Base-by-base conservation (phyloP, 1,284 basidiomycete genomes). In the Microbotryum saponariae region DNA sequence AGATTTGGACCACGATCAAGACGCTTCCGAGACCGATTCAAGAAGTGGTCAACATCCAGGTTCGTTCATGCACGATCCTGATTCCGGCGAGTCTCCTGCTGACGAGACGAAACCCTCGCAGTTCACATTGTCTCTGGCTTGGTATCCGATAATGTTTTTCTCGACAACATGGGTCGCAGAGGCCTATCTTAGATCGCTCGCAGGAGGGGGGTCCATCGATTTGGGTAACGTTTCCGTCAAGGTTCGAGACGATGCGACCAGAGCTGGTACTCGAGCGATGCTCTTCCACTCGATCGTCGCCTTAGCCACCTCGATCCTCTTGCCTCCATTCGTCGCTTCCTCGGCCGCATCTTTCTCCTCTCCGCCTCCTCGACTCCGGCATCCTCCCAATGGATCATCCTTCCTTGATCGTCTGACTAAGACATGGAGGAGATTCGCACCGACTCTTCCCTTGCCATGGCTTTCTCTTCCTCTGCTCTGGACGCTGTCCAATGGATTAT, bases 401-500 rank as follows among this genome's bases (percentile, higher is more conserved):
- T 33, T 21, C 51, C 51, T 18, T n/a, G 45, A 5, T 25, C 46
- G 18, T 16, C 47, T 6, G 4, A 21, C 5, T 33, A 23, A 31
- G 25, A 23, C 21, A 23, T 59, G 23, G 16, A 42, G 21, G 31
- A 33, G 5, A 1, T 45, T 51, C 16, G 25, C 71, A 25, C 68
- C 58, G 3, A 56, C 37, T 55, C 47, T 63, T 37, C 73, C 68
- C 27, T 54, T 61, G 54, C 75, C 45, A 76, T 80, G 69, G 76
- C 75, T 37, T 37, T 64, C 31, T 70, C 74, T 58, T 74, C 82
- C 90, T 55, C 89, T 96, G 70, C 89, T 96, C 63, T 96, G 92
- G 92, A 89, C 85, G 4, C 85, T 84, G 12, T 78, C 94, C 70
- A 68, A 92, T 2, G 78, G 91, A 27, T 91, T 88, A 16, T 85